These are phyloP conservation scores for Corynascus novoguineensis DNA, from an alignment of 495 filamentous ascomycete species.

Conservation along the genomic window DNA sequence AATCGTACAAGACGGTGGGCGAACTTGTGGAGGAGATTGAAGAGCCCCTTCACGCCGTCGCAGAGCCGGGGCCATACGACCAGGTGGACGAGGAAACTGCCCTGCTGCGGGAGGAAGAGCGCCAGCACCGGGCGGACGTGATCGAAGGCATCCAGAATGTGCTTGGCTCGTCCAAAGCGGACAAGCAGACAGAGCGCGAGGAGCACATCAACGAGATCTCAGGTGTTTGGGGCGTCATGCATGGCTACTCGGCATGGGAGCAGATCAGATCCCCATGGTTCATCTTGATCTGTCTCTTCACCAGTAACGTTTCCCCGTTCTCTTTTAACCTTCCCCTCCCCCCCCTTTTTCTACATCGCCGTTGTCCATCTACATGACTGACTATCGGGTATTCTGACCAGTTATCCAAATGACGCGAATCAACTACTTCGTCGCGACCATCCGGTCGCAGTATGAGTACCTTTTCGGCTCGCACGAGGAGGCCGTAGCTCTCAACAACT, in stretches of 20 bases:
- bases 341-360: too few species aligned
- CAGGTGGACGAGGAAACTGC: conserved; percentile 56
- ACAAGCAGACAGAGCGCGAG: conserved; percentile 47
- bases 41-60: conserved; percentile 23
- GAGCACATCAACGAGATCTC: conserved; percentile 56
- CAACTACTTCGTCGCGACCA: conserved; percentile 95
- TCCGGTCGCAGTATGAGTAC: conserved; percentile 77
- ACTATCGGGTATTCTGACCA: not conserved
- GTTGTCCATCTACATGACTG: too few species aligned
- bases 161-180: conserved; percentile 56
- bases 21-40: conserved; percentile 73
- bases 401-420: conserved; percentile 89
- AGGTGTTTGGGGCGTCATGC: conserved; percentile 87
- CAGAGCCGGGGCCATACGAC: conserved; percentile 40
- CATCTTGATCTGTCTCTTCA: conserved; percentile 78
- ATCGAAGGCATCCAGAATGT: conserved; percentile 70
- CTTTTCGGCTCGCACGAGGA: conserved; percentile 56
- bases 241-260: conserved; percentile 61
- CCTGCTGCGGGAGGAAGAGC: conserved; percentile 56
- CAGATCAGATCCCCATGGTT: conserved; percentile 89
- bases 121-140: conserved; percentile 60
- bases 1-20: conserved; percentile 83
- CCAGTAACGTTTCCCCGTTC: conserved; percentile 29
- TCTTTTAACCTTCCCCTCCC: not conserved
- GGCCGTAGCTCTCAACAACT: conserved; percentile 67